A percentile compares a stretch with the other conserved stretches of the same genome.
phyloP scores from a whole-genome alignment of 176 grass and related monocot genomes.

The Saccharum spontaneum region DNA sequence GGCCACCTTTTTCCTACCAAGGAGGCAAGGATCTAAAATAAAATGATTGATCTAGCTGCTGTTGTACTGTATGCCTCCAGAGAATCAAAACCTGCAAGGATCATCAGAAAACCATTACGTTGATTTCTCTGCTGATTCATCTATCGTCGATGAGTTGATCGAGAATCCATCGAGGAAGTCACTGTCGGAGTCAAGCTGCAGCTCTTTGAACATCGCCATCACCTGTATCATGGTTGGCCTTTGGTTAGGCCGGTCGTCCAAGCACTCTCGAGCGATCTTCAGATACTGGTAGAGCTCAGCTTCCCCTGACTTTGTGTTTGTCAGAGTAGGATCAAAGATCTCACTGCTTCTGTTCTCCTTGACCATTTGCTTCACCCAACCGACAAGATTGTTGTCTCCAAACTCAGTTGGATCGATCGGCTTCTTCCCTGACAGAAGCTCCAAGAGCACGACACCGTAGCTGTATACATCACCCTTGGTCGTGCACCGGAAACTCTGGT shows the following conservation, averaged over 20 bases:
- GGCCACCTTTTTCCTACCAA: conserved; percentile 12
- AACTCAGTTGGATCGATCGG: conserved; percentile 84
- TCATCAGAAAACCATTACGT: conserved; percentile 27
- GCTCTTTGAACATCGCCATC: conserved; percentile 97
- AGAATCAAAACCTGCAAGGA: conserved; percentile 50
- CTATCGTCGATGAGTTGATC: conserved; percentile 52
- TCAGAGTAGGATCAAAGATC: conserved; percentile 71
- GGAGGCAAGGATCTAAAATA: neutral
- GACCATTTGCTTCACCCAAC: conserved; percentile 94
- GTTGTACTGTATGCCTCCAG: conserved; percentile 40
- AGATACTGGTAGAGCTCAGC: conserved; percentile 70
- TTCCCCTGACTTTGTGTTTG: conserved; percentile 49
- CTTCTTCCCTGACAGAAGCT: conserved; percentile 95
- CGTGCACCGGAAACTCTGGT: conserved; percentile 92
- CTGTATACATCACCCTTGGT: conserved; percentile 97
- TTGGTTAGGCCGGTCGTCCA: conserved; percentile 67
- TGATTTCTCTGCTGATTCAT: conserved; percentile 69
- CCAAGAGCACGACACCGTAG: conserved; percentile 90
- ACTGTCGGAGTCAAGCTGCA: conserved; percentile 71
- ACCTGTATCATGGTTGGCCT: conserved; percentile 99
- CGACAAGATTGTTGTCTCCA: conserved; percentile 88
- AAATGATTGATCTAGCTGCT: conserved; percentile 44
- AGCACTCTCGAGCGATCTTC: conserved; percentile 85
- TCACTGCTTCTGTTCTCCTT: conserved; percentile 71
- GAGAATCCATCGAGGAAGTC: conserved; percentile 77